Evolutionary conservation across 768 basidiomycete species (phyloP), one percentile per base, ranked within the genome.

Genomic region (Naematelia aurantialba): DNA sequence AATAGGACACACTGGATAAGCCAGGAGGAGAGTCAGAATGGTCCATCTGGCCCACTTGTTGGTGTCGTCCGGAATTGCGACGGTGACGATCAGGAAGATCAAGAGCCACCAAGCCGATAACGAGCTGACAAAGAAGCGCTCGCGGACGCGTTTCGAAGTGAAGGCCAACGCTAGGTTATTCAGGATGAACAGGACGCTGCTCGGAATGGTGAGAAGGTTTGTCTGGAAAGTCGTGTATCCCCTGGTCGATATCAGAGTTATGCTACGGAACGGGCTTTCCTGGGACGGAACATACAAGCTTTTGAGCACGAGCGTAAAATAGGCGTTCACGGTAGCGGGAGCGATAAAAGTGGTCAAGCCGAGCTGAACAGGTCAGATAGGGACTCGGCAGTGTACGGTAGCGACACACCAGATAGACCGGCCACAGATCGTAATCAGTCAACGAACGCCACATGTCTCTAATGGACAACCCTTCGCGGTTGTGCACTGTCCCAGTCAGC

Each of bases 351-450:
- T 48, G 1, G 39, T 57, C 30, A 60, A 52, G 14, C 70, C 69
- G 42, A 70, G 59, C 65, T 60, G n/a, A 5, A 26, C 4, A 39
- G 34, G 17, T 39, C 34, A 39, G 34, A n/a, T 39, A 39, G 17
- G 17, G 34, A 8, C 17, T 8, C 8, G 34, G 8, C 34, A 39
- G 34, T 25, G 45, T 21, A 22, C 24, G 19, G 58, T 21, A 21
- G 45, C 13, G 51, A 27, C 47, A 42, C 24, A 48, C 79, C 24
- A 80, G 73, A 63, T 87, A 87, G 30, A 87, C 60, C 0, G 86
- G 85, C 85, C 86, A 87, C 65, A 87, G 74, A 52, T 81, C 78
- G 81, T 82, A 87, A 66, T 87, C 86, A 19, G 74, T 77, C 21
- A 86, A 58, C 13, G 84, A 81, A 24, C 79, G 67, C 72, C 78